Conservation (phyloP, 2,329 filamentous ascomycete genomes). For the Corynespora cassiicola region DNA sequence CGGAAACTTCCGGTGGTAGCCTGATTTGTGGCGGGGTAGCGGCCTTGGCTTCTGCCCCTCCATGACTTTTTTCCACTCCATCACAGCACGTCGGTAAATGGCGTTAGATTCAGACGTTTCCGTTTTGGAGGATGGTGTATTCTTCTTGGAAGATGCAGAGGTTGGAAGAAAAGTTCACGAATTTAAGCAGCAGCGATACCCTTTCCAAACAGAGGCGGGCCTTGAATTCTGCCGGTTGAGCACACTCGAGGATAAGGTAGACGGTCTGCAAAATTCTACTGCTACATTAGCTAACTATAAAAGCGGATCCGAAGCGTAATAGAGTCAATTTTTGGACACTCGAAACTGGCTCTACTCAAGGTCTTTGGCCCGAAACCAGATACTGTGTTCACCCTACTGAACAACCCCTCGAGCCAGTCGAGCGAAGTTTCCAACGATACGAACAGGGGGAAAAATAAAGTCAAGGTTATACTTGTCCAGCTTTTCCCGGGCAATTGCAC, state of each 20-base stretch:
- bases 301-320: conserved; percentile 3
- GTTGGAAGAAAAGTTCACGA: not conserved
- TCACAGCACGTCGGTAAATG: too few relatives aligned
- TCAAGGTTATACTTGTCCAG: conserved; percentile 1
- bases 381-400: conserved; percentile 2
- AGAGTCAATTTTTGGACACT: conserved; percentile 1
- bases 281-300: conserved; percentile 1
- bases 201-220: conserved; percentile 2
- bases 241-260: conserved; percentile 3
- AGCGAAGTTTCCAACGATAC: not conserved
- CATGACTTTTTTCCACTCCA: too few relatives aligned
- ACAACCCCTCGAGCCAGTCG: not conserved
- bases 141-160: not conserved
- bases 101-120: too few relatives aligned
- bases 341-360: conserved; percentile 1
- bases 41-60: too few relatives aligned
- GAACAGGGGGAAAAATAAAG: conserved; percentile 6
- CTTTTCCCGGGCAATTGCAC: not conserved
- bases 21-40: too few relatives aligned
- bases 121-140: too few relatives aligned
- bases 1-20: too few relatives aligned
- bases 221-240: conserved; percentile 1
- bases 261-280: not conserved
- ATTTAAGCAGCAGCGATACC: not conserved
- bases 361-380: not conserved